Conservation (phyloP, 805 yeast genomes). For the Sungouiella blattae region DNA sequence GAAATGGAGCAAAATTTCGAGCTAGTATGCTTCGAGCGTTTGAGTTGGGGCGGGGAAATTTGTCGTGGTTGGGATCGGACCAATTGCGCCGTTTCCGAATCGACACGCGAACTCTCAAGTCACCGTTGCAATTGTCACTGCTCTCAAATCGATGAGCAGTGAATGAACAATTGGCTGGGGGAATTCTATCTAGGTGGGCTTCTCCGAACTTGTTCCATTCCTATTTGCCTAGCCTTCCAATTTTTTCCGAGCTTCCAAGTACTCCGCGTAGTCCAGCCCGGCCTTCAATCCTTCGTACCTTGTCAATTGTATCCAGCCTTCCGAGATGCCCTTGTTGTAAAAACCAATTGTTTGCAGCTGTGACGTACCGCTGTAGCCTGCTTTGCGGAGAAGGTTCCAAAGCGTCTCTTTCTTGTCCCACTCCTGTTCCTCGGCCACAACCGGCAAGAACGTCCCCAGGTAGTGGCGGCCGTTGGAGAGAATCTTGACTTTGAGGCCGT, state of each 20-base stretch:
- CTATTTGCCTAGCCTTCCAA: neutral
- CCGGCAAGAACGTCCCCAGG: conserved; percentile 86
- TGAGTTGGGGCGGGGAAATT: too few relatives aligned
- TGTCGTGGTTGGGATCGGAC: too few relatives aligned
- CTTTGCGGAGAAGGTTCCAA: conserved; percentile 66
- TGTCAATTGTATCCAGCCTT: conserved; percentile 32
- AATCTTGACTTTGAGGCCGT: conserved; percentile 71
- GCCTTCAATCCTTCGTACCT: conserved; percentile 36
- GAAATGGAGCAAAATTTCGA: too few relatives aligned
- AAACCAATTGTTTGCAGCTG: conserved; percentile 18
- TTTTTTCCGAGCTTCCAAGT: neutral
- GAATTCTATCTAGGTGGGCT: too few relatives aligned
- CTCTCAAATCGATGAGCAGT: too few relatives aligned
- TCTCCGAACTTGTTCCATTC: too few relatives aligned
- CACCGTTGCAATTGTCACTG: too few relatives aligned
- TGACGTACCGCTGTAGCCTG: conserved; percentile 40
- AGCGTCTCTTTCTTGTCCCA: conserved; percentile 78
- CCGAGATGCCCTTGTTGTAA: conserved; percentile 25
- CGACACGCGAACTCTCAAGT: too few relatives aligned
- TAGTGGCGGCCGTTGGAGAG: conserved; percentile 32
- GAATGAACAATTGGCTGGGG: too few relatives aligned
- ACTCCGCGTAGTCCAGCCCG: conserved; percentile 24
- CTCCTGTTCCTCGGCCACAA: conserved; percentile 82
- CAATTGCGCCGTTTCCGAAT: too few relatives aligned
- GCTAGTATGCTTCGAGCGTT: too few relatives aligned